These are phyloP conservation scores for Akebia trifoliata DNA, from an alignment of 164 flowering plant genomes.

Conservation along the genomic window DNA sequence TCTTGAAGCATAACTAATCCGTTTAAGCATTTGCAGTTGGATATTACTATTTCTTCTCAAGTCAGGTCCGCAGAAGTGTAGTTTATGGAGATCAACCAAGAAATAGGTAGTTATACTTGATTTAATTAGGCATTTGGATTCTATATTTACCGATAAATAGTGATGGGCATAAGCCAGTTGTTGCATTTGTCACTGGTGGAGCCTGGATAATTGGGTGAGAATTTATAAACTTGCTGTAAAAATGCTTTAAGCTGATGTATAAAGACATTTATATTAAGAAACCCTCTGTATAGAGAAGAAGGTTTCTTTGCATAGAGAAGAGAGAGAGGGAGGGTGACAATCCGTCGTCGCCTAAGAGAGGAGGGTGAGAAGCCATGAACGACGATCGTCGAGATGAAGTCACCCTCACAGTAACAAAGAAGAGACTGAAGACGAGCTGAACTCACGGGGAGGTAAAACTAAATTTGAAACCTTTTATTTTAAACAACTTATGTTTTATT, in stretches of 20 bases:
- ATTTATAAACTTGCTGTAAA: constrained; percentile 1
- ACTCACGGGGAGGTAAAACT: no score
- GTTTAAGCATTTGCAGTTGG: constrained; percentile 52
- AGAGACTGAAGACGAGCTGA: no score
- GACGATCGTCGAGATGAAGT: no score
- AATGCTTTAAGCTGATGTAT: not conserved
- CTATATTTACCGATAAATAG: constrained; percentile 58
- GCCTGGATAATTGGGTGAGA: constrained; percentile 98
- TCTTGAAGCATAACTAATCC: constrained; percentile 9
- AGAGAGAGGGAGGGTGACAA: no score
- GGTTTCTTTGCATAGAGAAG: no score
- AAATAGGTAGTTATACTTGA: constrained; percentile 13
- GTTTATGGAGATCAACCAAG: constrained; percentile 64
- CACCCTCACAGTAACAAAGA: no score
- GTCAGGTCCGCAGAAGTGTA: constrained; percentile 63
- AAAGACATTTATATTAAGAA: not conserved
- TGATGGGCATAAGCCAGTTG: constrained; percentile 75
- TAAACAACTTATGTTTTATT: no score
- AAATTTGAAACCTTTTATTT: no score
- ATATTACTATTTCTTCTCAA: constrained; percentile 77
- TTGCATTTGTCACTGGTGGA: constrained; percentile 95
- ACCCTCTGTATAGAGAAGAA: no score
- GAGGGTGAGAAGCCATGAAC: no score
- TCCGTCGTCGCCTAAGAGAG: no score
- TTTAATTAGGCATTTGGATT: constrained; percentile 12